Percentiles rank a stretch among this genome's conserved stretches.
These are phyloP conservation scores for Hyaloperonospora brassicae DNA, from an alignment of 352 stramenopile genomes.

Conservation along the genomic window DNA sequence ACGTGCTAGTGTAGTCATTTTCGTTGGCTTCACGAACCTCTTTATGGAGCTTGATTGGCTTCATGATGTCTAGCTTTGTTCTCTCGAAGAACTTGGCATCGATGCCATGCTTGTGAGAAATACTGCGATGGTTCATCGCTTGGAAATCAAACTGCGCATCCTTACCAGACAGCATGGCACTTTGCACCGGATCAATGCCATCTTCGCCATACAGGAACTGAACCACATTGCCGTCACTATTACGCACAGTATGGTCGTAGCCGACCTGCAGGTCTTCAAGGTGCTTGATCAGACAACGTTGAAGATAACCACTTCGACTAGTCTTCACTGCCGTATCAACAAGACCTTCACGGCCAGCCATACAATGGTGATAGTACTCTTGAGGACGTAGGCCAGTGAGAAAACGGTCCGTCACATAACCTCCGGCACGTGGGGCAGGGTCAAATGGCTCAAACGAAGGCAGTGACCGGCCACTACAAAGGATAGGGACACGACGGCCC, in stretches of 20 bases:
- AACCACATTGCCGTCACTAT: slow-evolving; percentile 94
- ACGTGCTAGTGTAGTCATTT: slow-evolving; percentile 30
- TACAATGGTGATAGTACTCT: slow-evolving; percentile 99
- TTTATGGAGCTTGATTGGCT: slow-evolving; percentile 70
- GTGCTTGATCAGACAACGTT: slow-evolving; percentile 99
- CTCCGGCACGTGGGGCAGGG: slow-evolving; percentile 93
- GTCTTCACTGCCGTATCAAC: slow-evolving; percentile 99
- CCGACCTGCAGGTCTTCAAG: slow-evolving; percentile 95
- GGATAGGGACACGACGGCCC: slow-evolving; percentile 96
- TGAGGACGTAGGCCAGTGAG: slow-evolving; percentile 93
- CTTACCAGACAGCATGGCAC: slow-evolving; percentile 92
- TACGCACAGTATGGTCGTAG: slow-evolving; percentile 99
- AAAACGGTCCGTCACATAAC: slow-evolving; percentile 99
- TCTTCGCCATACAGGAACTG: slow-evolving; percentile 99
- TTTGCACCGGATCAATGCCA: slow-evolving; percentile 94
- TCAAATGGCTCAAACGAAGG: slow-evolving; percentile 98
- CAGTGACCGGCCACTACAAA: slow-evolving; percentile 95
- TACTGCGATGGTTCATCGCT: slow-evolving; percentile 92
- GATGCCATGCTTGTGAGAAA: slow-evolving; percentile 91
- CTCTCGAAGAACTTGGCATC: slow-evolving; percentile 83
- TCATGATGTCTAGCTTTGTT: slow-evolving; percentile 86
- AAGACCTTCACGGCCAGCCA: slow-evolving; percentile 98
- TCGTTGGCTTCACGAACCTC: slow-evolving; percentile 50
- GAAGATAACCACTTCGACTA: slow-evolving; percentile 97
- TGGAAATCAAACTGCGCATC: slow-evolving; percentile 91